Evolutionary conservation across 306 rosid genomes (phyloP).

Genomic region (Arachis stenosperma): DNA sequence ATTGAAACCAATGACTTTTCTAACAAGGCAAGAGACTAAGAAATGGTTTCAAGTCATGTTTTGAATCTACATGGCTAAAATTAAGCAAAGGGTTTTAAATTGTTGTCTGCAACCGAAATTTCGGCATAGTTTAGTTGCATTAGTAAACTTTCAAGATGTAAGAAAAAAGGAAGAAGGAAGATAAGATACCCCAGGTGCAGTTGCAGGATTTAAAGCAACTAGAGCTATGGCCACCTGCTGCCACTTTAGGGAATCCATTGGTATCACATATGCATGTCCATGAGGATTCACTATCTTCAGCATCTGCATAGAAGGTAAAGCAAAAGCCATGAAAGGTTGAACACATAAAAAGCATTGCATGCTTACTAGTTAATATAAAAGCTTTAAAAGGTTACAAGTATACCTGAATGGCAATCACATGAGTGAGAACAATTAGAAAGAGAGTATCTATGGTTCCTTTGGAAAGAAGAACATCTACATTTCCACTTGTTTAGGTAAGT

Average conservation of each 20-base stretch:
- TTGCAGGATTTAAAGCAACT: constrained; percentile 84
- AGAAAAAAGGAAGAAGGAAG: constrained; percentile 40
- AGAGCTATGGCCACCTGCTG: constrained; percentile 49
- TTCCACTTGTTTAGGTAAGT: constrained; percentile 64
- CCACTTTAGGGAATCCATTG: constrained; percentile 75
- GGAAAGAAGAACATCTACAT: constrained; percentile 65
- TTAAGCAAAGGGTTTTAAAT: not conserved
- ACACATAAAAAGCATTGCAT: not conserved
- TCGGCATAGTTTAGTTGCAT: not conserved
- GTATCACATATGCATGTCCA: constrained; percentile 85
- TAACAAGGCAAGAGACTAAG: constrained; percentile 15
- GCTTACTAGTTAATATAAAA: not conserved
- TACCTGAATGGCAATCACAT: constrained; percentile 87
- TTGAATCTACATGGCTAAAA: not conserved
- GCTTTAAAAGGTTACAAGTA: constrained; percentile 30
- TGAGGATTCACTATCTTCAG: constrained; percentile 45
- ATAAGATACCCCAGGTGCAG: constrained; percentile 72
- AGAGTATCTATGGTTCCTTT: constrained; percentile 51
- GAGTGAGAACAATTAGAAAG: constrained; percentile 80
- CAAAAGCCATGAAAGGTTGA: constrained; percentile 32
- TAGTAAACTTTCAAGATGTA: constrained; percentile 8
- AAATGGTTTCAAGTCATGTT: not conserved
- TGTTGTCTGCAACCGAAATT: not conserved
- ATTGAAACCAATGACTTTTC: not conserved
- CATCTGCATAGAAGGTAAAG: constrained; percentile 53